phyloP scores from a whole-genome alignment of 2,329 filamentous ascomycete genomes.

The Epichloe bromicola region DNA sequence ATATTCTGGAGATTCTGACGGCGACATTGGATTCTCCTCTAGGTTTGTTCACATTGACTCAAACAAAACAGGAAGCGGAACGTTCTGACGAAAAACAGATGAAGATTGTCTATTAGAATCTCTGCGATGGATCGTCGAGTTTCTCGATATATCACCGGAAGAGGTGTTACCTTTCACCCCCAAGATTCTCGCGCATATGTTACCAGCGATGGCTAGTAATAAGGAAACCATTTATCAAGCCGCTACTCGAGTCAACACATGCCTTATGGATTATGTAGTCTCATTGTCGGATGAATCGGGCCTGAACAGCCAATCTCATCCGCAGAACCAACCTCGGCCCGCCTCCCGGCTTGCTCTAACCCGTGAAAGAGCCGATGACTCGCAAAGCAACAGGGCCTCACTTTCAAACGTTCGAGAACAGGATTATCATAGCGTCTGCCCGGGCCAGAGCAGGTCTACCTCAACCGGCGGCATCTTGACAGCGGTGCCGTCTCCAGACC shows the following conservation, averaged over 20 bases:
- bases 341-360: conserved; percentile 30
- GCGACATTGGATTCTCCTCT: conserved; percentile 73
- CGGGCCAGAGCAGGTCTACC: conserved; percentile 33
- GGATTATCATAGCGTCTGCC: conserved; percentile 39
- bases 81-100: conserved; percentile 34
- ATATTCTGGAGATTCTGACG: conserved; percentile 83
- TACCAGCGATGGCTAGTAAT: conserved; percentile 87
- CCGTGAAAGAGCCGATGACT: conserved; percentile 32
- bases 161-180: conserved; percentile 94
- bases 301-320: conserved; percentile 13
- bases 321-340: conserved; percentile 17
- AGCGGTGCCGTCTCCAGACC: conserved; percentile 42
- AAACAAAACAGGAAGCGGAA: neutral
- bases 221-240: conserved; percentile 82
- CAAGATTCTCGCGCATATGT: conserved; percentile 76
- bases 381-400: conserved; percentile 37
- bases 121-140: conserved; percentile 87
- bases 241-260: conserved; percentile 78
- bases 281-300: conserved; percentile 63
- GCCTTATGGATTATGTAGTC: conserved; percentile 87
- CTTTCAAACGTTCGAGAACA: conserved; percentile 40
- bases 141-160: conserved; percentile 93
- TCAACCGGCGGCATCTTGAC: conserved; percentile 32
- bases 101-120: conserved; percentile 88
- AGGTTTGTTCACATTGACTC: conserved; percentile 34